Evolutionary conservation across 768 basidiomycete genomes (phyloP), one percentile per base, ranked within the genome.

Genomic region (Rhodosporidiobolus odoratus): DNA sequence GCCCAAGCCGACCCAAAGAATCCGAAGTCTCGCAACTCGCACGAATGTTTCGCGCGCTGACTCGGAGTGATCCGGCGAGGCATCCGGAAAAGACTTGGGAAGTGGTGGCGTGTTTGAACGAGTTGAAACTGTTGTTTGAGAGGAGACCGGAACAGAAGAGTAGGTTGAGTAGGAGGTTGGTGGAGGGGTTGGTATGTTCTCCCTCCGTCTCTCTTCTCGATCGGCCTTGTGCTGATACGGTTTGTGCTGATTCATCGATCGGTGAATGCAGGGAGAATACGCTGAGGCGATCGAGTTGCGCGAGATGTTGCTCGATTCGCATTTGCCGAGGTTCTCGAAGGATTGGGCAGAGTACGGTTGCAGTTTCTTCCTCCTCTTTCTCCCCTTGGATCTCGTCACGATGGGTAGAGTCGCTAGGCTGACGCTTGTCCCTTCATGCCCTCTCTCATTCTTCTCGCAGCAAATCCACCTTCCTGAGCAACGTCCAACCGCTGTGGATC

Each of bases 251-350:
- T 50, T 35, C 35, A 2, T 23, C 48, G 19, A 17, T 25, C 27
- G 13, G 34, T 3, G 1, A 21, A 6, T 34, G 38, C 65, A 66
- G 65, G 66, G 67, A 48, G 67, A 68, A 37, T 68, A 68, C 60
- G 53, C 52, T 19, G 67, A 68, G 10, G 67, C 61, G 52, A 68
- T 68, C 34, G 67, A 68, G 53, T 54, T 68, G 0, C 52, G 61
- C 27, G 67, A 68, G 61, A 68, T 62, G 53, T 43, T 68, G 23
- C 60, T 68, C 54, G 67, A 68, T 38, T 54, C 61, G 25, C 67
- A 68, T 25, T 53, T 54, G 19, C 67, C 67, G 1, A n/a, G 54
- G 25, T 62, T 62, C 35, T 32, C 54, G 35, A 41, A 37, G 25
- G 61, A 54, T 47, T 62, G 50, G 50, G 61, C 67, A n/a, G 67